Evolutionary conservation across 2,329 filamentous ascomycete species (phyloP).

Genomic region (Fusarium sp.): DNA sequence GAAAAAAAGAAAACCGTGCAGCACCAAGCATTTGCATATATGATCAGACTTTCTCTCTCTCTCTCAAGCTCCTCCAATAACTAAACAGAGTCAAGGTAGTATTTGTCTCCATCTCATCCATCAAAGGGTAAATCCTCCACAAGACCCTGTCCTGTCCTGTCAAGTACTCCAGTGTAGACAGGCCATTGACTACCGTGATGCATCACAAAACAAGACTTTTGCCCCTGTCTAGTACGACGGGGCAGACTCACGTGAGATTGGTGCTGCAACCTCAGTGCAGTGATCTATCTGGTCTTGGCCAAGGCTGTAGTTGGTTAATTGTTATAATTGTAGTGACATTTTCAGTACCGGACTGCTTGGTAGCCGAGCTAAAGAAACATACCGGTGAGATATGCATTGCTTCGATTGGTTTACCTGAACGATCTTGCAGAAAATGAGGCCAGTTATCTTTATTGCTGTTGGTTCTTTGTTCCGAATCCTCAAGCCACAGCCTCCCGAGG

Average conservation of each 20-base stretch:
- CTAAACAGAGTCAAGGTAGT: not conserved
- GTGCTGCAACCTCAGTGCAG: not conserved
- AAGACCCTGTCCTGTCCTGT: not conserved
- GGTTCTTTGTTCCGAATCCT: not conserved
- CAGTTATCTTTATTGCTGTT: not conserved
- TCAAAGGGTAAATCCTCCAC: not conserved
- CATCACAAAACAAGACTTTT: not conserved
- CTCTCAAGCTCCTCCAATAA: not conserved
- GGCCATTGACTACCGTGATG: not conserved
- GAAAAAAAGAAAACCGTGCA: not conserved
- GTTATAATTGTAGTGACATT: not conserved
- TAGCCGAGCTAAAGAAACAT: not conserved
- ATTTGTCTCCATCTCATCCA: not conserved
- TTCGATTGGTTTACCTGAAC: not conserved
- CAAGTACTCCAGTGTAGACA: not conserved
- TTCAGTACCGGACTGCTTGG: not conserved
- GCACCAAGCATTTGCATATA: not conserved
- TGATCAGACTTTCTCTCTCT: not conserved
- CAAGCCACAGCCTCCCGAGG: not conserved
- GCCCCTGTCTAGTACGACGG: not conserved
- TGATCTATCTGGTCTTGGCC: not conserved
- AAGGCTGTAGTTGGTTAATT: not conserved
- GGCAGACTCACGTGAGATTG: not conserved
- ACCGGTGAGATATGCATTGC: constrained; percentile 1
- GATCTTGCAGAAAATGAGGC: not conserved